A percentile compares a stretch with the other conserved stretches of the same genome.
These are phyloP conservation scores for Trichoderma cornu-damae DNA, from an alignment of 2,329 filamentous ascomycete species.

Conservation along the genomic window DNA sequence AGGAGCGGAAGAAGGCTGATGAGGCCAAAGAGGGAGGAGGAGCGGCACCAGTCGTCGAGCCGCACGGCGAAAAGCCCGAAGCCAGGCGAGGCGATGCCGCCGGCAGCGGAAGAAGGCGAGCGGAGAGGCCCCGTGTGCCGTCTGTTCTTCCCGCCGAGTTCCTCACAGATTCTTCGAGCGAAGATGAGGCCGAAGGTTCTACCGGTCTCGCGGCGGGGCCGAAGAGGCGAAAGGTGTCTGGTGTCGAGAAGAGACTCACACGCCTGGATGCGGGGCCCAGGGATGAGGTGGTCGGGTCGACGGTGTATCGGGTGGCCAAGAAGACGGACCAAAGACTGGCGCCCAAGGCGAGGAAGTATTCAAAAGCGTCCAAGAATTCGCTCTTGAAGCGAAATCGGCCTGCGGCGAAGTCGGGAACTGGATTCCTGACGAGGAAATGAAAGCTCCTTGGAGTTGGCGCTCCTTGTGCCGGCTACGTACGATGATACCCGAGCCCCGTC, in stretches of 20 bases:
- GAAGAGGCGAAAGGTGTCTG: constrained; percentile 43
- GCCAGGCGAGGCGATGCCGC: constrained; percentile 4
- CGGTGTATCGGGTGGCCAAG: constrained; percentile 48
- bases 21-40: constrained; percentile 25
- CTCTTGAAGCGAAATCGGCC: constrained; percentile 44
- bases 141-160: constrained; percentile 49
- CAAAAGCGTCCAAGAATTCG: constrained; percentile 39
- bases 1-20: constrained; percentile 41
- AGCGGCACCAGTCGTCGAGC: constrained; percentile 23
- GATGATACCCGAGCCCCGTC: neutral
- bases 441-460: neutral
- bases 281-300: constrained; percentile 49
- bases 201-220: constrained; percentile 26
- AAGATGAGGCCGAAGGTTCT: constrained; percentile 34
- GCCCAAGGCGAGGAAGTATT: constrained; percentile 42
- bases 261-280: constrained; percentile 37
- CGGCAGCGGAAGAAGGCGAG: constrained; percentile 24
- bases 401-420: constrained; percentile 33
- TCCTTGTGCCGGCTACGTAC: neutral
- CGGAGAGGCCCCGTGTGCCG: constrained; percentile 37
- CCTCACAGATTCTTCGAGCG: constrained; percentile 48
- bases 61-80: constrained; percentile 21
- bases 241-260: constrained; percentile 36
- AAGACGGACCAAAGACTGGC: constrained; percentile 44
- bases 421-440: constrained; percentile 39